Base-by-base conservation (phyloP, 1,284 basidiomycete species). In the Leccinum pallidistipes region DNA sequence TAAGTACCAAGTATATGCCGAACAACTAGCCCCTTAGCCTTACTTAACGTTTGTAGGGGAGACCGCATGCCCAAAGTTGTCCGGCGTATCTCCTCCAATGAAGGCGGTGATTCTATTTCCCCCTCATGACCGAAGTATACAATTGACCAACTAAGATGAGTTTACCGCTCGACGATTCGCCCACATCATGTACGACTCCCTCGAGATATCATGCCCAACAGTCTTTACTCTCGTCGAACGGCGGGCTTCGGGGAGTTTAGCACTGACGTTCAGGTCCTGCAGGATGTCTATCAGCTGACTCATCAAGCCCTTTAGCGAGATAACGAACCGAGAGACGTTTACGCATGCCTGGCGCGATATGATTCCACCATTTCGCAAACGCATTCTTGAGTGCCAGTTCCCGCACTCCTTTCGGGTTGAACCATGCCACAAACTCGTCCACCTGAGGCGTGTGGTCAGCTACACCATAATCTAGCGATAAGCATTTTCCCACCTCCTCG, bases 371-470 rank as follows among this genome's bases (percentile, higher is more conserved):
- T 73, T 90, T 92, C 29, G 82, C 85, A 65, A 98, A 78, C 2
- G 85, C 77, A 61, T 88, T 89, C 76, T 93, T 92, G 58, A 98
- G 82, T 36, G 90, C 87, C 49, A 90, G 78, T 75, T 98, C 97
- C 55, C 96, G 87, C 56, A 89, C 84, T 7, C 97, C 97, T 76
- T 95, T 95, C 24, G 88, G 82, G 71, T 98, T 96, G 21, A 99
- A 81, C 96, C 96, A 98, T 3, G 86, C 83, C 54, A 93, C 76
- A 67, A 95, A 91, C 64, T 88, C 86, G 52, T 93, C 88, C 61
- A 97, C 76, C 92, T 96, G 71, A 59, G 16, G 57, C 55, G 55
- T 57, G 27, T 64, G 27, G 64, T 69, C 64, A 64, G 67, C 38
- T 63, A 58, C n/a, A 57, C 36, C 52, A 49, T 51, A 31, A 47